Percentiles rank a stretch among this genome's conserved stretches.
phyloP scores from a whole-genome alignment of 1,284 basidiomycete species.

The Anthracocystis panici-leucophaei region DNA sequence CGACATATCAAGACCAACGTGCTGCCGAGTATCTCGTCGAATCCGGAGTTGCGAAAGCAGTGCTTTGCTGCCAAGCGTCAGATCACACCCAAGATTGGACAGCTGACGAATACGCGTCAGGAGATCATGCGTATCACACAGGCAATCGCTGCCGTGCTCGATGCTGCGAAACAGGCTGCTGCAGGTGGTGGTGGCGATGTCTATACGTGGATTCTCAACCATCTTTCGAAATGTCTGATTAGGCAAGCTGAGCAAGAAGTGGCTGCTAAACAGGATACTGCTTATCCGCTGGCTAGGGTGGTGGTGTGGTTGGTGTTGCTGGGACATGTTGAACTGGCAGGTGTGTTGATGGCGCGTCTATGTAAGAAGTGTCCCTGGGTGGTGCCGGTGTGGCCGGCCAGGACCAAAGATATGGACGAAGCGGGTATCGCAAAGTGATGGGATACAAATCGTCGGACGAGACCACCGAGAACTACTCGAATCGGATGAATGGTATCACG shows the following conservation, averaged over 20 bases:
- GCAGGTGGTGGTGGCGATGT: constrained; percentile 65
- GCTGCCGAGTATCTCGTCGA: constrained; percentile 80
- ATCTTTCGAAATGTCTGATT: constrained; percentile 87
- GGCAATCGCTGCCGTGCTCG: constrained; percentile 76
- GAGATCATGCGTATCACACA: constrained; percentile 80
- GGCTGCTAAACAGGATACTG: constrained; percentile 85
- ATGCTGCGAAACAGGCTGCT: constrained; percentile 62
- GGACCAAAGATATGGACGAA: constrained; percentile 68
- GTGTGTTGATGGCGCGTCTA: constrained; percentile 85
- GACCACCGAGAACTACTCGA: constrained; percentile 77
- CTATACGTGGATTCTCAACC: constrained; percentile 84
- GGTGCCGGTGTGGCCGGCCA: constrained; percentile 71
- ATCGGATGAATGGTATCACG: constrained; percentile 84
- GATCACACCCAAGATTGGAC: constrained; percentile 91
- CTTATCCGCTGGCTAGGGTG: constrained; percentile 84
- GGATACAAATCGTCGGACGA: constrained; percentile 75
- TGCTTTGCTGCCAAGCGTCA: constrained; percentile 78
- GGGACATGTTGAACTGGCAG: constrained; percentile 76
- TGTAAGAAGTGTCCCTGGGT: constrained; percentile 80
- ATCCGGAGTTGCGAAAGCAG: constrained; percentile 73
- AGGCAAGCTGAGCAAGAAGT: constrained; percentile 95
- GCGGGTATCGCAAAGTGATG: constrained; percentile 76
- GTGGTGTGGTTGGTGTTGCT: constrained; percentile 77
- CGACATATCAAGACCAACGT: constrained; percentile 80
- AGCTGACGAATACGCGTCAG: constrained; percentile 82